These are phyloP conservation scores for Lepidium africanum DNA, from an alignment of 345 rosid species.

Conservation along the genomic window DNA sequence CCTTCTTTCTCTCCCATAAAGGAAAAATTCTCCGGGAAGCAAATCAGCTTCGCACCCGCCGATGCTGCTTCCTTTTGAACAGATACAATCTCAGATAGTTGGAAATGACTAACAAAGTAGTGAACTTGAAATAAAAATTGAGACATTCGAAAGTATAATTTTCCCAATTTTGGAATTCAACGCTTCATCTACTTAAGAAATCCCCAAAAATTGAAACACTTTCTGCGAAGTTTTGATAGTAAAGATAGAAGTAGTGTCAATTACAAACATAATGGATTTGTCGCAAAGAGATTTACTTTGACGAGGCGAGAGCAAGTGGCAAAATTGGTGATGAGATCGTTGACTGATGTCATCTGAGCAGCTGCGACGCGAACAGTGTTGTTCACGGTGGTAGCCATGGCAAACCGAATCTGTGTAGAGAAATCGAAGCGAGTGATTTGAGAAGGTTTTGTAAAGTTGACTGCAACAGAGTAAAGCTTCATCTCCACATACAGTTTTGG, in stretches of 20 bases:
- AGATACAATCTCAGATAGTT: neutral
- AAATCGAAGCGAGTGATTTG: neutral
- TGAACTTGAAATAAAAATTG: neutral
- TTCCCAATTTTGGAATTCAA: neutral
- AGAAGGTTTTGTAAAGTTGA: conserved; percentile 2
- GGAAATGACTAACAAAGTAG: neutral
- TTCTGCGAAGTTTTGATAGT: neutral
- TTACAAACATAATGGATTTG: neutral
- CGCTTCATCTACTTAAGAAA: neutral
- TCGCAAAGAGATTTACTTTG: conserved; percentile 33
- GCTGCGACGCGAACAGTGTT: conserved; percentile 76
- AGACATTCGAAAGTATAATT: neutral
- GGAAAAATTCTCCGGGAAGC: conserved; percentile 85
- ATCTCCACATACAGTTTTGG: neutral
- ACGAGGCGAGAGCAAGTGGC: conserved; percentile 86
- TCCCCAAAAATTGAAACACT: neutral
- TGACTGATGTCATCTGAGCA: conserved; percentile 93
- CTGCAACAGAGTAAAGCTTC: conserved; percentile 1
- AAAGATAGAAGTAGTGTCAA: neutral
- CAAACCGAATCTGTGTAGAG: neutral
- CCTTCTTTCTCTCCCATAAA: conserved; percentile 58
- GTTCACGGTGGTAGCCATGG: conserved; percentile 40
- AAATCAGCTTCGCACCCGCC: conserved; percentile 78
- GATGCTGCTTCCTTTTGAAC: conserved; percentile 63
- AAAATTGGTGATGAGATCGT: conserved; percentile 72